A percentile compares a stretch with the other conserved stretches of the same genome.
These are phyloP conservation scores for Argentina anserina DNA, from an alignment of 306 rosid genomes.

Conservation along the genomic window DNA sequence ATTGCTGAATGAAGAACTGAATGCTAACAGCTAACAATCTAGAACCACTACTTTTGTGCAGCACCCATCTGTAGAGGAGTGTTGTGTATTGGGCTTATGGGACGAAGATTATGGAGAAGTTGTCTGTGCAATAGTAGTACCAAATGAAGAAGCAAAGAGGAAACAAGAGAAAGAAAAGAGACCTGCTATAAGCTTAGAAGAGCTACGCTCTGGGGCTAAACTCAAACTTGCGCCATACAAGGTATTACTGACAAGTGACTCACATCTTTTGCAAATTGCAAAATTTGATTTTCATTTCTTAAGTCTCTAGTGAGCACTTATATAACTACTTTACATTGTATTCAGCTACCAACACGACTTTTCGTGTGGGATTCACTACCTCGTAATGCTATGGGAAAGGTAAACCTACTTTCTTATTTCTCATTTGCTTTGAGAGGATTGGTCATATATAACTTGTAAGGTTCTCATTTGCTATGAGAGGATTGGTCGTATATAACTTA, in stretches of 20 bases:
- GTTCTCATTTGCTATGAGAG: neutral
- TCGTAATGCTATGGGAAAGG: slow-evolving; percentile 99
- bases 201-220: slow-evolving; percentile 70
- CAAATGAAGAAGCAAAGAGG: slow-evolving; percentile 36
- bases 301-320: slow-evolving; percentile 1
- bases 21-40: slow-evolving; percentile 7
- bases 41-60: slow-evolving; percentile 31
- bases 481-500: neutral
- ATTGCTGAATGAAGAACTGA: neutral
- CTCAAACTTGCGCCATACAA: slow-evolving; percentile 92
- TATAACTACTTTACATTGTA: neutral
- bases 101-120: slow-evolving; percentile 83
- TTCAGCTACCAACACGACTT: slow-evolving; percentile 67
- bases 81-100: slow-evolving; percentile 86
- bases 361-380: slow-evolving; percentile 73
- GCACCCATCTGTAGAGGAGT: slow-evolving; percentile 76
- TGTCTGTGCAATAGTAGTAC: slow-evolving; percentile 71
- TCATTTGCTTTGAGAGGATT: neutral
- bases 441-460: neutral
- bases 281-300: neutral
- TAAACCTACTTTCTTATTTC: slow-evolving; percentile 22
- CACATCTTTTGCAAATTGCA: neutral
- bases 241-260: slow-evolving; percentile 39
- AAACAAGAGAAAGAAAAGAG: slow-evolving; percentile 47
- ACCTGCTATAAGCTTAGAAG: slow-evolving; percentile 58